Evolutionary conservation across 106 monocot species (phyloP), one percentile per base, ranked within the genome.

Genomic region (Dioscorea alata): DNA sequence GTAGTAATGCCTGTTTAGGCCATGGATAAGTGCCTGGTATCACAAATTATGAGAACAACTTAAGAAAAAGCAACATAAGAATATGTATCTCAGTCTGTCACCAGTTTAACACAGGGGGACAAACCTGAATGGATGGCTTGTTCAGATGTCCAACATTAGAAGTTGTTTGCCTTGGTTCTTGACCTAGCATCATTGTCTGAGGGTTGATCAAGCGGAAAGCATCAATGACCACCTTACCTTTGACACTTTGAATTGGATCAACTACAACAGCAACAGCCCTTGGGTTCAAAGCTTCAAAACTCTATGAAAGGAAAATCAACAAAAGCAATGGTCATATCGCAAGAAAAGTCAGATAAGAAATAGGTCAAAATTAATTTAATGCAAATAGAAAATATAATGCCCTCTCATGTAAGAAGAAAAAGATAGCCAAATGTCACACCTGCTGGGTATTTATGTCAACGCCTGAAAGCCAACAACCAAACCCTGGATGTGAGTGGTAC

Each of bases 401-500:
- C 28, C 28, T 28, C 28, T 28, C 28, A 28, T 1, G 2, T 1
- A 28, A 28, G 2, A 28, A 28, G 28, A 28, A 28, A 28, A 28
- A 28, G 28, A 28, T 28, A 28, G 28, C 28, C 3, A 13, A 59
- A 12, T 20, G 54, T 18, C 66, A 66, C 12, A 99, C 97, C 97
- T 92, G 92, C 49, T 92, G 97, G 23, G 97, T 99, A 53, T 99
- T 99, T 60, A 99, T 99, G 67, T 99, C 97, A 57, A 99, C 97
- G 58, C 97, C 97, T 68, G 97, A 99, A 71, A 99, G 92, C 97
- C 97, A 99, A 48, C 97, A 99, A 50, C 97, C 97, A 83, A 92
- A 99, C 10, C 97, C 97, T 57, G 92, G 97, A 83, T 99, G 97
- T 31, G 97, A 99, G 67, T 99, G 97, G 69, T 99, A 99, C 97